phyloP scores from a whole-genome alignment of 495 filamentous ascomycete species.

The Hyphodiscus hymeniophilus region DNA sequence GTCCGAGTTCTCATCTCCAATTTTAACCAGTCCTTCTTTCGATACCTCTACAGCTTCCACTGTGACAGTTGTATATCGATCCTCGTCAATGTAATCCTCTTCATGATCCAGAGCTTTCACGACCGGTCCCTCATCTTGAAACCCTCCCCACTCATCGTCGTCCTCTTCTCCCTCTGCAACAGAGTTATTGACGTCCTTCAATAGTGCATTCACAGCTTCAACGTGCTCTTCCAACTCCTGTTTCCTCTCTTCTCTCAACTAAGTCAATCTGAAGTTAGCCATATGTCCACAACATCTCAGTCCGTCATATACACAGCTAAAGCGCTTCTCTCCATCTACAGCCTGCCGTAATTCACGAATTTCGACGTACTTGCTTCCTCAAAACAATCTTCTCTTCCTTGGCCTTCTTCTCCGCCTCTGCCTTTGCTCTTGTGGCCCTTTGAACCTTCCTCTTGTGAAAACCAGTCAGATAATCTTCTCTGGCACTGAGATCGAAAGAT shows the following conservation, averaged over 20 bases:
- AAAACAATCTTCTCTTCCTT: conserved; percentile 62
- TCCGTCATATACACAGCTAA: neutral
- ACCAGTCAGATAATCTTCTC: conserved; percentile 82
- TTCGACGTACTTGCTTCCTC: conserved; percentile 57
- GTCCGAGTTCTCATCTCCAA: conserved; percentile 35
- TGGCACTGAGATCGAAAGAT: conserved; percentile 67
- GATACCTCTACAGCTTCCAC: conserved; percentile 84
- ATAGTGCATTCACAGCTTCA: conserved; percentile 55
- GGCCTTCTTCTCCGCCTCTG: conserved; percentile 61
- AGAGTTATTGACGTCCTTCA: conserved; percentile 40
- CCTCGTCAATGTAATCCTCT: conserved; percentile 94
- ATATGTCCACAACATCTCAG: neutral
- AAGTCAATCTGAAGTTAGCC: conserved; percentile 7
- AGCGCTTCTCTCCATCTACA: neutral
- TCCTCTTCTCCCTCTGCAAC: conserved; percentile 45
- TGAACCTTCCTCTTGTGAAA: conserved; percentile 93
- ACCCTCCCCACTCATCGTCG: conserved; percentile 54
- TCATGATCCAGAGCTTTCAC: conserved; percentile 58
- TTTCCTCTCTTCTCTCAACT: conserved; percentile 76
- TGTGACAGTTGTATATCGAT: conserved; percentile 88
- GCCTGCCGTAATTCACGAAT: neutral
- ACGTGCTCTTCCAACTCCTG: conserved; percentile 73
- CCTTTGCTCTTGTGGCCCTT: conserved; percentile 74
- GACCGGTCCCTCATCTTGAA: conserved; percentile 38
- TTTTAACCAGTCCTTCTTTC: conserved; percentile 56